Percentiles rank a stretch among this genome's conserved stretches.
phyloP scores from a whole-genome alignment of 2,329 filamentous ascomycete species.

The Penicillium oxalicum region DNA sequence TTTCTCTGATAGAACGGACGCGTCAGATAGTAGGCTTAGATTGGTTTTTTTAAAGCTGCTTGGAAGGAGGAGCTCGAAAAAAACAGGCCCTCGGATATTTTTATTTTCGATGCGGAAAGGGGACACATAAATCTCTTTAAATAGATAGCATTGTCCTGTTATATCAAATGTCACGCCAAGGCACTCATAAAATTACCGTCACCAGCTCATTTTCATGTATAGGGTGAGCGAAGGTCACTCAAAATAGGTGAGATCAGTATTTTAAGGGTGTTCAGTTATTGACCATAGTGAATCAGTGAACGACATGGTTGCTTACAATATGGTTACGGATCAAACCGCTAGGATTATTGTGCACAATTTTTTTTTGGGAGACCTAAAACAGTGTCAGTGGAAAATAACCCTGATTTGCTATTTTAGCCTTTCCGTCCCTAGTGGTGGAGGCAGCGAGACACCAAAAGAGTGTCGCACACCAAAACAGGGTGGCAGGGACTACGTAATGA shows the following conservation, averaged over 20 bases:
- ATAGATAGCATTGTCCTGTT: neutral
- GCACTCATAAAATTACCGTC: neutral
- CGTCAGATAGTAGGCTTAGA: neutral
- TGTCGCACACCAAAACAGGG: too few species aligned
- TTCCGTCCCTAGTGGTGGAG: neutral
- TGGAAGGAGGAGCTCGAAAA: neutral
- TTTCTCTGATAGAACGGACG: neutral
- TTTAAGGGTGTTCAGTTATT: neutral
- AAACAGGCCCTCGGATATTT: neutral
- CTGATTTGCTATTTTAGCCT: neutral
- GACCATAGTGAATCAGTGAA: too few species aligned
- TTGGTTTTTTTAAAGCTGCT: neutral
- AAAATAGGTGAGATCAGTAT: neutral
- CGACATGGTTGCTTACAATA: too few species aligned
- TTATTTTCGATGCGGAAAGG: neutral
- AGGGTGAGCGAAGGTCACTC: too few species aligned
- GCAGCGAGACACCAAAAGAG: neutral
- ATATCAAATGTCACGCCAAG: neutral
- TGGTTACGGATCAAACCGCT: too few species aligned
- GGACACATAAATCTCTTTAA: neutral
- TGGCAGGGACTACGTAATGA: neutral
- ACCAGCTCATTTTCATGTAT: neutral
- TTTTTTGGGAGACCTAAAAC: too few species aligned
- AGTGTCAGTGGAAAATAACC: neutral
- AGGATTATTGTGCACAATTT: too few species aligned